Evolutionary conservation across 192 early-diverging fungal genomes (phyloP), one percentile per base, ranked within the genome.

Genomic region (Rhizophagus clarus): DNA sequence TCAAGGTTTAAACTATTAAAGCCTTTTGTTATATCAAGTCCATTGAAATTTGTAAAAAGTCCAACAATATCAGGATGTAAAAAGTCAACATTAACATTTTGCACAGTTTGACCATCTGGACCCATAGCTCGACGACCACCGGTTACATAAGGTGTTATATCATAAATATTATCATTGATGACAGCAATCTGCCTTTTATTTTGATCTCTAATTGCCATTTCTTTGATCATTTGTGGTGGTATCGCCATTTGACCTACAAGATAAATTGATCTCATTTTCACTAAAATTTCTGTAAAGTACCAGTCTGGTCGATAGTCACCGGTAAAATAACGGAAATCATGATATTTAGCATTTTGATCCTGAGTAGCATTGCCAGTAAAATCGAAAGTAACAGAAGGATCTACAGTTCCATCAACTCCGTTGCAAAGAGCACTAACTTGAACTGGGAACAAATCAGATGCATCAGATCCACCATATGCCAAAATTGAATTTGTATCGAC

Each of bases 271-370:
- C 90, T 89, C 80, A 94, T 73, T 72, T 90, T 85, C 70, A 87
- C 83, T 80, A 86, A 82, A 51, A 77, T 84, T 66, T 91, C 85
- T 76, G 88, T 87, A 83, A 86, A 90, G 74, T 89, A 92, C 89
- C 89, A 98, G 82, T 91, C 91, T 37, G 90, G 89, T 26, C 88
- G 85, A 40, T 84, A 90, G 62, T 88, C 89, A 71, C 83, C 87
- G 56, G 84, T 90, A 83, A 83, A 90, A 68, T 87, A 88, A 64
- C 93, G 87, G 80, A 94, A 94, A 81, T 95, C 92, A 79, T 94
- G 91, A 82, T 91, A 89, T 80, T 88, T 84, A 7, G 88, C 84
- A 61, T 91, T 87, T 45, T 88, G 72, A 79, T 94, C 92, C 10
- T 88, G 82, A 47, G 87, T 79, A 22, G 85, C 80, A 77, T 88